Base-by-base conservation (phyloP, 177 flowering plant species). In the Telopea speciosissima region DNA sequence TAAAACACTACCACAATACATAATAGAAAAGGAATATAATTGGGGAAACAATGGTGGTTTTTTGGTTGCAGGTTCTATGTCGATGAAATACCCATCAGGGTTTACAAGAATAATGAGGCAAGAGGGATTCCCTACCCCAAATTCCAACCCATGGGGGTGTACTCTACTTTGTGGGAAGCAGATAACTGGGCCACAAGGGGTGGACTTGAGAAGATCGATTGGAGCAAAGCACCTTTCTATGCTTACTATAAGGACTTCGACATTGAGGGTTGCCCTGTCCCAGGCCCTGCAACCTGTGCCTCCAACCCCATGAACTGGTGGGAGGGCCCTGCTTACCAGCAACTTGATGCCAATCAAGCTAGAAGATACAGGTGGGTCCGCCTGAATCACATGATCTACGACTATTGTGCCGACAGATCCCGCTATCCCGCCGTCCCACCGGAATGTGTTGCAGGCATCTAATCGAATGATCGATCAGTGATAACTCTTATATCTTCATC, bases 141-240 rank as follows among this genome's bases (percentile, higher is more conserved):
- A 49, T 14, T 17, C 52, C 86, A 86, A 31, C 82, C 88, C 13
- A 86, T 86, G 89, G 81, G 85, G 21, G 69, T 85, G 8, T 83
- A 65, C 69, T 86, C 89, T n/a, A 84, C 86, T 0, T 45, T 86
- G 31, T 86, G 88, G 88, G 85, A 85, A 69, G 89, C 88, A 1
- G 89, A 86, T 25, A 81, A 86, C 23, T 85, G 89, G 89, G 89
- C 89, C 3, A 86, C 89, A 19, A 76, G 86, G n/a, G 88, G 86
- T 0, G 88, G 89, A 36, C 56, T 82, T 0, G 85, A 85, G 79
- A 86, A 86, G 68, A 86, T 82, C 10, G 78, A 86, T 62, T 86
- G 89, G 89, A 79, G 79, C 74, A 81, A 80, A 69, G 89, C 89
- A 1, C 88, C 89, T 0, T 86, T 86, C 75, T 71, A 49, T 14